Evolutionary conservation across 2,329 filamentous ascomycete species (phyloP).

Genomic region (Xylariales sp.): DNA sequence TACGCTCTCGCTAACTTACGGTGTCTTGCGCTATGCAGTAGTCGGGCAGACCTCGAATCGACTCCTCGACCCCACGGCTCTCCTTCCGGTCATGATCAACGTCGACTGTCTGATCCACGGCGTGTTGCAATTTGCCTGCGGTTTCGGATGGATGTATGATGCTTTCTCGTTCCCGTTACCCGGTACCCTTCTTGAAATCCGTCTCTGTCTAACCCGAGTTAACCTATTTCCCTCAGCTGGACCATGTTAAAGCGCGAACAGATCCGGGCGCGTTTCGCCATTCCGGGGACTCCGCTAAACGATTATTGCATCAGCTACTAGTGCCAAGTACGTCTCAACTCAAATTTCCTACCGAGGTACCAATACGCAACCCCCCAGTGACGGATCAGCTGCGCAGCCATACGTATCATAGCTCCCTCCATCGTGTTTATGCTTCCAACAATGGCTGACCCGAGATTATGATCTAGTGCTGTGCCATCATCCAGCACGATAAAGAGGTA

Average conservation of each 20-base stretch:
- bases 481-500: constrained; percentile 70
- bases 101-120: constrained; percentile 57
- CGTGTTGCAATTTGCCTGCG: constrained; percentile 54
- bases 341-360: background rate
- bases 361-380: background rate
- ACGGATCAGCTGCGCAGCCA: background rate
- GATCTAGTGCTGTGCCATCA: constrained; percentile 61
- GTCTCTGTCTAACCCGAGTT: background rate
- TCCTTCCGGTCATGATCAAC: constrained; percentile 55
- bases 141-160: constrained; percentile 60
- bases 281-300: constrained; percentile 59
- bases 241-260: constrained; percentile 65
- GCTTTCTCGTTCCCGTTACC: too few species aligned
- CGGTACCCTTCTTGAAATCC: too few species aligned
- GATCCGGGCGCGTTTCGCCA: constrained; percentile 65
- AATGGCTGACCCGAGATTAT: constrained; percentile 1
- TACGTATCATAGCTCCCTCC: background rate
- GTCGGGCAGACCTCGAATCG: constrained; percentile 59
- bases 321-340: constrained; percentile 53
- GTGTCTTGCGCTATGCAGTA: constrained; percentile 47
- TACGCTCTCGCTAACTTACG: background rate
- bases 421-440: too few species aligned
- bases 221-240: constrained; percentile 49
- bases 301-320: constrained; percentile 67
- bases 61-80: constrained; percentile 57